Percentiles rank a stretch among this genome's conserved stretches.
Conservation (phyloP, 1,139 yeast genomes). For the Yamadazyma membranifaciens region DNA sequence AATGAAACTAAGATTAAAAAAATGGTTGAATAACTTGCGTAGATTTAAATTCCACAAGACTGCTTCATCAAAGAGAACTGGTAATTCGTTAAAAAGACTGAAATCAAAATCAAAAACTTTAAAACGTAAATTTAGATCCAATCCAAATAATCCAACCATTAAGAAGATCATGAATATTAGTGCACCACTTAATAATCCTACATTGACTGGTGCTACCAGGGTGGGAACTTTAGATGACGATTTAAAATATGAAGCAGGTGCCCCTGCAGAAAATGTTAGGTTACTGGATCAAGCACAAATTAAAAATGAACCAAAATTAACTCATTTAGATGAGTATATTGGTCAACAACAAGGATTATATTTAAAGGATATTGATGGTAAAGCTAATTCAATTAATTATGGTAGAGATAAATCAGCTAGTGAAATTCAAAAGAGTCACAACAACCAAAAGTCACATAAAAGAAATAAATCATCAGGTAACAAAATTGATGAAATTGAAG, state of each 20-base stretch:
- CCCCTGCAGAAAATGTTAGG: conserved; percentile 19
- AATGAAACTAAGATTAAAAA: conserved; percentile 26
- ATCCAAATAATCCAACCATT: conserved; percentile 18
- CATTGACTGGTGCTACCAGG: conserved; percentile 19
- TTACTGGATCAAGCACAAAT: conserved; percentile 11
- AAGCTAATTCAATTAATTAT: conserved; percentile 20
- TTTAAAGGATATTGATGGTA: conserved; percentile 14
- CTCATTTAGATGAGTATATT: conserved; percentile 28
- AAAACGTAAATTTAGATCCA: conserved; percentile 19
- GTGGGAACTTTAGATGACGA: conserved; percentile 24
- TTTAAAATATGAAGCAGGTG: conserved; percentile 31
- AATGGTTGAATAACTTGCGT: conserved; percentile 24
- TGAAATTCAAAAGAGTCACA: background rate
- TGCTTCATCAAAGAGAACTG: conserved; percentile 30
- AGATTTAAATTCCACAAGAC: conserved; percentile 22
- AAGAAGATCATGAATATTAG: conserved; percentile 19
- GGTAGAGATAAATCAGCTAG: conserved; percentile 8
- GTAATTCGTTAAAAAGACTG: conserved; percentile 14
- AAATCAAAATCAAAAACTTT: conserved; percentile 13
- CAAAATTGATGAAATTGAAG: conserved; percentile 17
- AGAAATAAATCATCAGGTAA: conserved; percentile 4
- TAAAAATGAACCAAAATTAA: conserved; percentile 16
- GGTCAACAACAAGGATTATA: conserved; percentile 28
- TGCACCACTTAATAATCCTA: conserved; percentile 29
- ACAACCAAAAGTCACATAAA: background rate